These are phyloP conservation scores for Komagataella mondaviorum DNA, from an alignment of 805 yeast genomes.

Conservation along the genomic window DNA sequence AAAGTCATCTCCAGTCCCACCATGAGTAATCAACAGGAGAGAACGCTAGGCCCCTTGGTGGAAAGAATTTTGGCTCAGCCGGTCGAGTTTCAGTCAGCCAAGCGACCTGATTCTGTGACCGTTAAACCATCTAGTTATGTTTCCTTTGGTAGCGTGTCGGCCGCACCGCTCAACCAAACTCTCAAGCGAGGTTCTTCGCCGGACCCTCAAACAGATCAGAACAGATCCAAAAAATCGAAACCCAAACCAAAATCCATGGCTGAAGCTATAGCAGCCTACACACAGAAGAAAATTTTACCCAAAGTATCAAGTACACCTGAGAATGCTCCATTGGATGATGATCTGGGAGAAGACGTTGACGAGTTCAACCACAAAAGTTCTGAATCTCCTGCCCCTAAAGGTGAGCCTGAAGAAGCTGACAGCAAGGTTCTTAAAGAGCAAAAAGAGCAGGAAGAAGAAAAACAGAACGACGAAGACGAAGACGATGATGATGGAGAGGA, in stretches of 20 bases:
- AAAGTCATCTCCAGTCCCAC: background rate
- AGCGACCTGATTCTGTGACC: constrained; percentile 32
- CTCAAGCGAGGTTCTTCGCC: background rate
- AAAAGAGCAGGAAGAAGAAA: constrained; percentile 9
- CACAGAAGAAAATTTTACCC: constrained; percentile 38
- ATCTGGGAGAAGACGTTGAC: constrained; percentile 19
- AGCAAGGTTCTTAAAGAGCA: constrained; percentile 13
- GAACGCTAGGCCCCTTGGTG: constrained; percentile 35
- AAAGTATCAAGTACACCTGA: constrained; percentile 6
- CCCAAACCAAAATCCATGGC: constrained; percentile 32
- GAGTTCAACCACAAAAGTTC: constrained; percentile 9
- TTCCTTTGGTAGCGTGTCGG: constrained; percentile 1
- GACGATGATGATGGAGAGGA: constrained; percentile 11
- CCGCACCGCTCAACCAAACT: constrained; percentile 2
- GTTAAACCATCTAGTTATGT: constrained; percentile 37
- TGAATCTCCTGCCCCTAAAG: background rate
- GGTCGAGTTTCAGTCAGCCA: constrained; percentile 48
- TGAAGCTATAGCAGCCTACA: constrained; percentile 44
- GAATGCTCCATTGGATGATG: constrained; percentile 8
- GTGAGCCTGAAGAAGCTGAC: constrained; percentile 3
- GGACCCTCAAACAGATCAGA: background rate
- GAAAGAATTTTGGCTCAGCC: constrained; percentile 53
- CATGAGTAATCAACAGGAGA: background rate
- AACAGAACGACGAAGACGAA: constrained; percentile 4
- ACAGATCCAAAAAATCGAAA: constrained; percentile 2